phyloP scores from a whole-genome alignment of 2,329 filamentous ascomycete genomes.

The Microsporum audouinii region DNA sequence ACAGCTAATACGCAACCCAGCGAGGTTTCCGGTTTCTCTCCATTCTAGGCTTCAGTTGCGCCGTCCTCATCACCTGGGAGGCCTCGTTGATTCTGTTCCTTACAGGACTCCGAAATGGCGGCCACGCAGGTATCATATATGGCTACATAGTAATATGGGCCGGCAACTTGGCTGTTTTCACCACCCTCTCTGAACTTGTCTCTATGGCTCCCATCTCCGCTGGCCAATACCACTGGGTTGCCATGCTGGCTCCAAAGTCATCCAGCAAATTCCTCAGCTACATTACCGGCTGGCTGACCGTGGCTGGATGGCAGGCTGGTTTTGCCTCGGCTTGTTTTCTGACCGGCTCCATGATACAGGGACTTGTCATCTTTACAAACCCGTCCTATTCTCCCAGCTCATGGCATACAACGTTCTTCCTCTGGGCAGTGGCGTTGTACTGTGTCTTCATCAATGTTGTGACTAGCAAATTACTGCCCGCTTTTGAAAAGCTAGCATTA shows the following conservation, averaged over 20 bases:
- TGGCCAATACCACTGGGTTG: slow-evolving; percentile 34
- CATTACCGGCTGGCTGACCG: slow-evolving; percentile 30
- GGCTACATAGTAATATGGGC: slow-evolving; percentile 27
- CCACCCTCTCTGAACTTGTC: slow-evolving; percentile 32
- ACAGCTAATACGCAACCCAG: slow-evolving; percentile 8
- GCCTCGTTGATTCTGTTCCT: slow-evolving; percentile 13
- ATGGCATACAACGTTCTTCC: slow-evolving; percentile 37
- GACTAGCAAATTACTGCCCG: slow-evolving; percentile 35
- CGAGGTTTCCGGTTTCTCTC: slow-evolving; percentile 26
- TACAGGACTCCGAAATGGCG: slow-evolving; percentile 22
- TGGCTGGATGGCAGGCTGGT: slow-evolving; percentile 29
- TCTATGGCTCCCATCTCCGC: slow-evolving; percentile 32
- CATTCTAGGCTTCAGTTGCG: slow-evolving; percentile 28
- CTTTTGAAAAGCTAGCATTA: slow-evolving; percentile 42
- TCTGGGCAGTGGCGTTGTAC: slow-evolving; percentile 38
- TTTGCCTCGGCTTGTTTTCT: slow-evolving; percentile 27
- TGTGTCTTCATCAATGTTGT: slow-evolving; percentile 43
- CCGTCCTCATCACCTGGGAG: slow-evolving; percentile 32
- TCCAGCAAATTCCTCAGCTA: slow-evolving; percentile 28
- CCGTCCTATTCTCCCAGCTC: slow-evolving; percentile 18
- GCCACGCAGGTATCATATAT: slow-evolving; percentile 29
- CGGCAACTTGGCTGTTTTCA: slow-evolving; percentile 29
- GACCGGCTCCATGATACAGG: slow-evolving; percentile 26
- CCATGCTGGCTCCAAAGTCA: slow-evolving; percentile 27
- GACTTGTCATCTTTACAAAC: slow-evolving; percentile 25